Evolutionary conservation across 345 rosid genomes (phyloP), one percentile per base, ranked within the genome.

Genomic region (Eucalyptus decipiens): DNA sequence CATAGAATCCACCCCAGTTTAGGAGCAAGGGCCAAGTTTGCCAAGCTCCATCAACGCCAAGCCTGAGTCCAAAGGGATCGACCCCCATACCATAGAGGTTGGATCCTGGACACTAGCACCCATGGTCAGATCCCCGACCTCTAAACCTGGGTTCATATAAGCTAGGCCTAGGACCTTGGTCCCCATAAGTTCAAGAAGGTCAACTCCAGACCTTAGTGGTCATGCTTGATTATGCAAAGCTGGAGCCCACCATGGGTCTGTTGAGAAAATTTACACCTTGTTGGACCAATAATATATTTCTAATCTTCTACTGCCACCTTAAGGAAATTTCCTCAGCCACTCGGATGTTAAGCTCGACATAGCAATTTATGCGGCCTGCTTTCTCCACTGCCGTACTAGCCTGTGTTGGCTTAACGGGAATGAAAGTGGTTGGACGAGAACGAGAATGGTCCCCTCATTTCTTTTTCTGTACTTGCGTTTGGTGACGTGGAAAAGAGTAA

Each of bases 111-210:
- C 26, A 54, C 4, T 8, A 0, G 1, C 3, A 0, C 28, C 28
- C 3, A 0, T 56, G 62, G 1, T 24, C 1, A 56, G 2, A 24
- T 56, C 62, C 62, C 0, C 1, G 1, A 4, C 60, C 26, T 1
- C 0, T 4, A 9, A 28, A 6, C 30, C 3, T 56, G 0, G 1
- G 6, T 56, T 56, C 3, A 56, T 1, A 4, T 0, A 56, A 5
- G 30, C 6, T 26, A 56, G 5, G 62, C 30, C 1, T 4, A 23
- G 12, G 30, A 24, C 62, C 13, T 24, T 56, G 0, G 3, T 56
- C 62, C 28, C 1, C 13, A 24, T 56, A 24, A 23, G 28, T 56
- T 24, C 62, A 56, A 24, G 13, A 56, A 56, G 62, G 13, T 56
- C 62, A 56, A 6, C 28, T 11, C 30, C 28, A 10, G 2, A 2